phyloP scores from a whole-genome alignment of 345 rosid species.

The Eucalyptus viminalis region DNA sequence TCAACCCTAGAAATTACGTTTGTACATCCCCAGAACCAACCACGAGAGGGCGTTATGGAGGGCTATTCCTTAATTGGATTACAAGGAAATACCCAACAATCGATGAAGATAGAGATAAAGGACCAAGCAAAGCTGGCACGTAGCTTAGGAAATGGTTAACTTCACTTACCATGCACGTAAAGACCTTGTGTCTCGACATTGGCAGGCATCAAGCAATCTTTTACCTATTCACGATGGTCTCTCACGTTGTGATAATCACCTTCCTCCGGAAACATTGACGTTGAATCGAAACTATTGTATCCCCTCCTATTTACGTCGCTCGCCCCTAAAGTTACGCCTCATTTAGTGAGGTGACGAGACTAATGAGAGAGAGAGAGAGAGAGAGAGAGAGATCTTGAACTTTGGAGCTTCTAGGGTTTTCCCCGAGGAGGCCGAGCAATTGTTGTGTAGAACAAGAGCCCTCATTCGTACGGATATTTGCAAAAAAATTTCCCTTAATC shows the following conservation, averaged over 20 bases:
- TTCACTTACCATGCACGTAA: slow-evolving; percentile 57
- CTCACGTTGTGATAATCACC: not conserved
- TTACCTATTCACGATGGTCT: not conserved
- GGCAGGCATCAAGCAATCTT: slow-evolving; percentile 38
- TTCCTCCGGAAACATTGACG: not conserved
- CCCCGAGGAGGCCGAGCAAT: not conserved
- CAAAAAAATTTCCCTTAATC: not conserved
- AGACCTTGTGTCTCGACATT: slow-evolving; percentile 22
- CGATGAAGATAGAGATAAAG: not conserved
- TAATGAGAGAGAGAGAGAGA: not conserved
- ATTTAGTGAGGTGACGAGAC: not conserved
- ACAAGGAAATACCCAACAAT: not conserved
- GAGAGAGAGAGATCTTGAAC: not conserved
- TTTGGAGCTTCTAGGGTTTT: not conserved
- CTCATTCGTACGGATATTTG: not conserved
- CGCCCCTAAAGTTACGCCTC: not conserved
- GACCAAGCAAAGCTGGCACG: not conserved
- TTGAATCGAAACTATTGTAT: not conserved
- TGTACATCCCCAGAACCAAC: not conserved
- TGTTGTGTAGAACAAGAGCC: not conserved
- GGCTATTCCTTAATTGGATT: not conserved
- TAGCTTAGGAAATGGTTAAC: slow-evolving; percentile 1
- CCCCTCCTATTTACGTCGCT: not conserved
- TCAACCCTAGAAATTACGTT: not conserved
- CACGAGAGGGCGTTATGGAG: not conserved